Evolutionary conservation across 2,329 filamentous ascomycete genomes (phyloP), one percentile per base, ranked within the genome.

Genomic region (Xylaria arbuscula): DNA sequence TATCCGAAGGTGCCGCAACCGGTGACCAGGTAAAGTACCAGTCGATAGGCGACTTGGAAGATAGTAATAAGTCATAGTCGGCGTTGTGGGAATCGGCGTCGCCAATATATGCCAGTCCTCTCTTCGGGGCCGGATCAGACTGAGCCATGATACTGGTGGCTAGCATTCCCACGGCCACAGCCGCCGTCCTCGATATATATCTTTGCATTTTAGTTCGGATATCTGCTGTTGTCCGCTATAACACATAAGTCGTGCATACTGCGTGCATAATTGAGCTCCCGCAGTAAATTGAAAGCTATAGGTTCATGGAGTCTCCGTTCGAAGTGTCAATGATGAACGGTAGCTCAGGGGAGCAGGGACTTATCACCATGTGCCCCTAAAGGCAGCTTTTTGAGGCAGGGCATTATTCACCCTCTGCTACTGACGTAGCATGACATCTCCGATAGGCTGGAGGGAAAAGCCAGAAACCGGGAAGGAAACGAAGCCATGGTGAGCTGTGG

Each of bases 21-120:
- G 78, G 76, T 0, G 81, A 81, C 81, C 81, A 83, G 0, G 80
- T 83, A 62, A 82, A 83, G 69, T 83, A 83, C 81, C 81, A 83
- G 0, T 76, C 72, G 13, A 83, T 77, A 7, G 78, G 74, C 0
- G 81, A 82, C 28, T 79, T 74, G 17, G 76, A 73, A 0, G 81
- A 82, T 1, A 79, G 64, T 0, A 83, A 63, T 0, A 82, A 72
- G n/a, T 75, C 66, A 48, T 76, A 77, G 62, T 83, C 81, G 0
- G 76, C 60, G 38, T 68, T 34, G 58, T 75, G 70, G 0, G 69
- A 51, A 50, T 70, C 68, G 8, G 60, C 56, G 55, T 73, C 70
- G 67, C 67, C 64, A 19, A 72, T 68, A 51, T 76, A 78, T 17
- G 74, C 73, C 54, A 78, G 67, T 36, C 77, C 77, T 47, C 76